Percentiles rank a stretch among this genome's conserved stretches.
These are phyloP conservation scores for Penicillium griseofulvum DNA, from an alignment of 2,329 filamentous ascomycete species.

Conservation along the genomic window DNA sequence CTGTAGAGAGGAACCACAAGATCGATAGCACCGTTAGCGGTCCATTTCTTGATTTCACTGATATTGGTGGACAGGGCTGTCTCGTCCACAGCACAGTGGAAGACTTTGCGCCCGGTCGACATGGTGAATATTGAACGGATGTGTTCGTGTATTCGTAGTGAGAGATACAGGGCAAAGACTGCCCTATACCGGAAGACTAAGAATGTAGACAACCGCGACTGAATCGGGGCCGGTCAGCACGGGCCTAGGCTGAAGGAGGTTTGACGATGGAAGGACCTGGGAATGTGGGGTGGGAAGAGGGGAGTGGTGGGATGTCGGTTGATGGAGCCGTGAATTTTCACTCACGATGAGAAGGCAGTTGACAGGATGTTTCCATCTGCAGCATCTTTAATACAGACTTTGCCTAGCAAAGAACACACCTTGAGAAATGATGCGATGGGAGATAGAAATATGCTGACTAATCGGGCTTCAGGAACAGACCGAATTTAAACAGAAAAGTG, in stretches of 20 bases:
- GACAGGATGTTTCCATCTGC: conserved; percentile 24
- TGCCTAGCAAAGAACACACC: neutral
- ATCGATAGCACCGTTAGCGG: conserved; percentile 48
- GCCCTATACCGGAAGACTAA: conserved; percentile 32
- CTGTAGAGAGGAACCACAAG: conserved; percentile 54
- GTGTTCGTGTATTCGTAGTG: conserved; percentile 6
- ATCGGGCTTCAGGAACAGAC: neutral
- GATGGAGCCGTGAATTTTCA: conserved; percentile 9
- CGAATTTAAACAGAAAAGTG: neutral
- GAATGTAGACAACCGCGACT: conserved; percentile 33
- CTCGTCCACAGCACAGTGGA: conserved; percentile 54
- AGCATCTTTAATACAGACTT: conserved; percentile 31
- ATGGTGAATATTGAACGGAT: conserved; percentile 26
- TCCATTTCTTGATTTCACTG: conserved; percentile 54
- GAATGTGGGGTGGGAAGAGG: conserved; percentile 29
- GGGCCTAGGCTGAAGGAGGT: conserved; percentile 26
- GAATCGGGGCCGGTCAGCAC: conserved; percentile 23
- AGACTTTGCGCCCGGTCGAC: conserved; percentile 46
- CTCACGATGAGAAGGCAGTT: conserved; percentile 31
- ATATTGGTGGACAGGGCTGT: conserved; percentile 53
- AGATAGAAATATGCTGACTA: conserved; percentile 5
- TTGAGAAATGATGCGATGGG: conserved; percentile 9
- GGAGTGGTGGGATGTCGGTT: conserved; percentile 2
- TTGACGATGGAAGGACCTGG: conserved; percentile 28
- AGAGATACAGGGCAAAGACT: conserved; percentile 12